phyloP scores from a whole-genome alignment of 164 flowering plant species.

The Platanus orientalis region DNA sequence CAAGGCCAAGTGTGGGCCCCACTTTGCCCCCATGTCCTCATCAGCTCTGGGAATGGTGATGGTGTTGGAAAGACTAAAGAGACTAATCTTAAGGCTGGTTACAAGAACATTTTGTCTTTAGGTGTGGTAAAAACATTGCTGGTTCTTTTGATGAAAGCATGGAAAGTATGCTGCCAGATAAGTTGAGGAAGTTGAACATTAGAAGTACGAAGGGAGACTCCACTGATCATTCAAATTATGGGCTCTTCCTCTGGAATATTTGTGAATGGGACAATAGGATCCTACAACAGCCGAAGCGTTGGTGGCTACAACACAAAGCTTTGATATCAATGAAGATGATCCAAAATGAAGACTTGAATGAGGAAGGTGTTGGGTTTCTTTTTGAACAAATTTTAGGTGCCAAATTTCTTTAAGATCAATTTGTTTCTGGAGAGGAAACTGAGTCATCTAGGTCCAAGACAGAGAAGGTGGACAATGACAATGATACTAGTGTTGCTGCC shows the following conservation, averaged over 20 bases:
- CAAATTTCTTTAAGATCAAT: conserved; percentile 29
- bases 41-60: background rate
- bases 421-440: conserved; percentile 39
- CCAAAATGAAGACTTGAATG: conserved; percentile 18
- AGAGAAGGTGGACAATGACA: conserved; percentile 38
- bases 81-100: background rate
- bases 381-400: conserved; percentile 13
- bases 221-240: conserved; percentile 9
- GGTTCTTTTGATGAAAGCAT: conserved; percentile 15
- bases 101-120: conserved; percentile 11
- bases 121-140: conserved; percentile 8
- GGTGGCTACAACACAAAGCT: conserved; percentile 31
- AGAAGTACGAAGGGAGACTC: conserved; percentile 19
- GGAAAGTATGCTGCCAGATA: conserved; percentile 18
- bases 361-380: conserved; percentile 14
- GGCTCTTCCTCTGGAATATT: conserved; percentile 11
- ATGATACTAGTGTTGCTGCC: conserved; percentile 28
- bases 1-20: too few relatives aligned
- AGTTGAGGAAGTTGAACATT: conserved; percentile 34
- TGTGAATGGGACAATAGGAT: conserved; percentile 13
- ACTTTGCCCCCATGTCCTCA: too few relatives aligned
- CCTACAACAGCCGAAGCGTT: conserved; percentile 39
- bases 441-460: conserved; percentile 51
- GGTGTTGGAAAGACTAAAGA: conserved; percentile 2
- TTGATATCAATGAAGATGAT: conserved; percentile 39